Conservation (phyloP, 805 yeast genomes). For the Metschnikowia cerradonensis region DNA sequence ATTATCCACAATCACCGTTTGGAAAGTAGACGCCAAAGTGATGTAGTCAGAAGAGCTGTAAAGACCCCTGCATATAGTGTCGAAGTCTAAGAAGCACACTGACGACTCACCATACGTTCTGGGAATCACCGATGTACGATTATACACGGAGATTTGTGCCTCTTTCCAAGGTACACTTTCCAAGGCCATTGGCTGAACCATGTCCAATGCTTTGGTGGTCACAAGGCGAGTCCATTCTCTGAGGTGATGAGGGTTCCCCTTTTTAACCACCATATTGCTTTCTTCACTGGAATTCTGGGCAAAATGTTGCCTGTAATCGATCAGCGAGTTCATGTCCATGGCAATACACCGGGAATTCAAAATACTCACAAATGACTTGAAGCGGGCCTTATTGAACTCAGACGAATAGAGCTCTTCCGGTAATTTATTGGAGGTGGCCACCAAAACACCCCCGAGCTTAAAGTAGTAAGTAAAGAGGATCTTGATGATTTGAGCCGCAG, state of each 20-base stretch:
- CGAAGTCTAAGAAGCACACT: constrained; percentile 48
- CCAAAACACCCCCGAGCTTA: constrained; percentile 69
- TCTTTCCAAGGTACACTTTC: constrained; percentile 19
- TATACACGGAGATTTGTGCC: constrained; percentile 48
- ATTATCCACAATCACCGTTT: constrained; percentile 53
- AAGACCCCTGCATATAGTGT: constrained; percentile 51
- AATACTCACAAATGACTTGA: constrained; percentile 53
- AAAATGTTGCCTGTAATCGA: constrained; percentile 49
- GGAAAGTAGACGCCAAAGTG: constrained; percentile 57
- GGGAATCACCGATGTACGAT: constrained; percentile 48
- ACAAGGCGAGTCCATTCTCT: constrained; percentile 35
- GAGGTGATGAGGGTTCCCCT: constrained; percentile 21
- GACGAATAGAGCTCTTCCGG: constrained; percentile 71
- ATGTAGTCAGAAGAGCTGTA: constrained; percentile 69
- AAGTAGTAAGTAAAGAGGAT: constrained; percentile 64
- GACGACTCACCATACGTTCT: constrained; percentile 26
- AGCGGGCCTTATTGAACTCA: constrained; percentile 56
- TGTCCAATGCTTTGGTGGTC: constrained; percentile 15
- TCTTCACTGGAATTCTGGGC: constrained; percentile 16
- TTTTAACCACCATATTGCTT: constrained; percentile 33
- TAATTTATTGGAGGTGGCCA: constrained; percentile 68
- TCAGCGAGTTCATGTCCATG: constrained; percentile 55
- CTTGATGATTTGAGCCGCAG: constrained; percentile 66
- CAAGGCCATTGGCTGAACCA: constrained; percentile 6
- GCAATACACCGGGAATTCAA: constrained; percentile 57